Evolutionary conservation across 2,329 filamentous ascomycete genomes (phyloP).

Genomic region (Colletotrichum endophyticum): DNA sequence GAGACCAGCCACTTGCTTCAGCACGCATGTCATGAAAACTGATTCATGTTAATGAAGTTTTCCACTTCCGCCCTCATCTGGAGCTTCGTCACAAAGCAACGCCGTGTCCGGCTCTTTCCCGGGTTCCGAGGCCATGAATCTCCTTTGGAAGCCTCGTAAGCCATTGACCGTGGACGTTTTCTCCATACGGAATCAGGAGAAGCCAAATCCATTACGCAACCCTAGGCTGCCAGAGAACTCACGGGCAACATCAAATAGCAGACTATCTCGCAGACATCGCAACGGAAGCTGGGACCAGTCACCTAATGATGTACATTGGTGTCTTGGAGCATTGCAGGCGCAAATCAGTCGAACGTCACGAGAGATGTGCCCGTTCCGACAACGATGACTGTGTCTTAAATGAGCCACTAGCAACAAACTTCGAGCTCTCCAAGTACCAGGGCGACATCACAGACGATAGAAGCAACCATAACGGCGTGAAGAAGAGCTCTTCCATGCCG

Average conservation of each 20-base stretch:
- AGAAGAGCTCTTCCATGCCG: not conserved
- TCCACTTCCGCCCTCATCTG: not conserved
- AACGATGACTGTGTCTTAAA: not conserved
- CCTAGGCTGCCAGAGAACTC: not conserved
- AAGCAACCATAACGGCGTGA: too few relatives aligned
- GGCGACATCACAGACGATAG: not conserved
- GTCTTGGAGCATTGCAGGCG: not conserved
- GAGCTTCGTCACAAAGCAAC: not conserved
- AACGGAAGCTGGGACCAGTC: not conserved
- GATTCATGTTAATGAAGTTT: not conserved
- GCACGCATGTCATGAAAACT: not conserved
- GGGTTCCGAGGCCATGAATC: not conserved
- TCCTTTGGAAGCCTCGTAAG: not conserved
- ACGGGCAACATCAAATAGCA: not conserved
- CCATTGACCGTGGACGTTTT: not conserved
- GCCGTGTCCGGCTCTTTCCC: not conserved
- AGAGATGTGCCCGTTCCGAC: not conserved
- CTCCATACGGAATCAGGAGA: not conserved
- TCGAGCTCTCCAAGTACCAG: not conserved
- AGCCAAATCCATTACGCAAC: not conserved
- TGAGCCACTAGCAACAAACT: not conserved
- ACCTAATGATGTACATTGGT: not conserved
- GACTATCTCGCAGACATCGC: not conserved
- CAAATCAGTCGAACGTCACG: not conserved
- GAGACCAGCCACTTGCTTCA: not conserved